These are phyloP conservation scores for Fomitopsis palustris DNA, from an alignment of 1,284 basidiomycete species.

Conservation along the genomic window DNA sequence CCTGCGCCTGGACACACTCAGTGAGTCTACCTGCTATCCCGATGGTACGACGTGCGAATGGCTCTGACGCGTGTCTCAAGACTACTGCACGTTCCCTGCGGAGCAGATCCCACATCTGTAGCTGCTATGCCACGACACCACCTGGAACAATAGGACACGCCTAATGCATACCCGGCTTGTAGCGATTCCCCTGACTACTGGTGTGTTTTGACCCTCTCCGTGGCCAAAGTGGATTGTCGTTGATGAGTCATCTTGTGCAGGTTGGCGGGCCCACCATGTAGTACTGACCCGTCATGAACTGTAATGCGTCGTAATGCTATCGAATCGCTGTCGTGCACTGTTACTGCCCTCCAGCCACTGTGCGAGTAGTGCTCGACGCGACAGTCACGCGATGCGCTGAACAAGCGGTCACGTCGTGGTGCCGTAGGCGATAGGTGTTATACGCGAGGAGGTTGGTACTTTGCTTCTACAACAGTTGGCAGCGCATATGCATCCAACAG, in stretches of 20 bases:
- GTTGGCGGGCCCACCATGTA: not conserved
- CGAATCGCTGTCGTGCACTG: not conserved
- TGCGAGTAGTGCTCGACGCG: too few species aligned
- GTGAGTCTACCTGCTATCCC: not conserved
- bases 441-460: too few species aligned
- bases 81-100: not conserved
- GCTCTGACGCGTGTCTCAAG: too few species aligned
- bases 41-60: too few species aligned
- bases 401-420: too few species aligned
- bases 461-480: too few species aligned
- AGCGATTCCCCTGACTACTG: not conserved
- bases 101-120: slow-evolving; percentile 1
- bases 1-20: not conserved
- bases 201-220: not conserved
- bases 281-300: not conserved
- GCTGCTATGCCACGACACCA: not conserved
- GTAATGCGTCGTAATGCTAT: slow-evolving; percentile 1
- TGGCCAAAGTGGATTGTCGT: too few species aligned
- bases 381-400: too few species aligned
- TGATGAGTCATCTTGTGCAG: too few species aligned
- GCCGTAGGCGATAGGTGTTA: too few species aligned
- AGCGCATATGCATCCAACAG: too few species aligned
- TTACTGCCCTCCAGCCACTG: too few species aligned
- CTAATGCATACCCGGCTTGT: slow-evolving; percentile 1
- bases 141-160: not conserved